phyloP scores from a whole-genome alignment of 768 basidiomycete species.

The Pleurotus citrinopileatus region DNA sequence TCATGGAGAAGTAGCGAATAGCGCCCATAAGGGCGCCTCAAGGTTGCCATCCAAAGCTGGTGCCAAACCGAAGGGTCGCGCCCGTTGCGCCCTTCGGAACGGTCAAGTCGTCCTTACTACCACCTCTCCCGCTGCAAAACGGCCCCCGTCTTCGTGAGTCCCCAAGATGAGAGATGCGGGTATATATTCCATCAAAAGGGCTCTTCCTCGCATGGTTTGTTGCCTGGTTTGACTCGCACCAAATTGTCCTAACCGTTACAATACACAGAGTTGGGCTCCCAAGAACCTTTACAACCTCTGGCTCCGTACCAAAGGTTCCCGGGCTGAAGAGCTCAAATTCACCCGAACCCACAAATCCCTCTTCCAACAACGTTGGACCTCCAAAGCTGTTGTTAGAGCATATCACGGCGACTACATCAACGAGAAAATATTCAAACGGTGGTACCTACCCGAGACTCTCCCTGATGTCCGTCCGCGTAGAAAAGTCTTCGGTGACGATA shows the following conservation, averaged over 20 bases:
- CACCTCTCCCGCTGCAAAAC: not conserved
- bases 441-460: conserved; percentile 86
- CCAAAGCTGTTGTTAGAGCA: conserved; percentile 82
- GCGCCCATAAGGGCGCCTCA: too few species aligned
- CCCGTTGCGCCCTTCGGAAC: too few species aligned
- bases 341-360: conserved; percentile 55
- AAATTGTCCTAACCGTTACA: not conserved
- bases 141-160: too few species aligned
- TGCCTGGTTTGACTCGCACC: not conserved
- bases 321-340: conserved; percentile 55
- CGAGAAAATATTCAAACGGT: conserved; percentile 90
- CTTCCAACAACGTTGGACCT: conserved; percentile 89
- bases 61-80: too few species aligned
- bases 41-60: too few species aligned
- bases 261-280: conserved; percentile 77
- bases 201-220: conserved; percentile 79
- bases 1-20: too few species aligned
- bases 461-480: conserved; percentile 79
- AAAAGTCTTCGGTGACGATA: conserved; percentile 41
- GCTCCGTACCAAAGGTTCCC: conserved; percentile 60
- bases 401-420: conserved; percentile 96
- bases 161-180: conserved; percentile 36
- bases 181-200: conserved; percentile 38
- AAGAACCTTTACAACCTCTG: conserved; percentile 90
- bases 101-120: not conserved